phyloP scores from a whole-genome alignment of 352 stramenopile species.

The Discostella stelligera region DNA sequence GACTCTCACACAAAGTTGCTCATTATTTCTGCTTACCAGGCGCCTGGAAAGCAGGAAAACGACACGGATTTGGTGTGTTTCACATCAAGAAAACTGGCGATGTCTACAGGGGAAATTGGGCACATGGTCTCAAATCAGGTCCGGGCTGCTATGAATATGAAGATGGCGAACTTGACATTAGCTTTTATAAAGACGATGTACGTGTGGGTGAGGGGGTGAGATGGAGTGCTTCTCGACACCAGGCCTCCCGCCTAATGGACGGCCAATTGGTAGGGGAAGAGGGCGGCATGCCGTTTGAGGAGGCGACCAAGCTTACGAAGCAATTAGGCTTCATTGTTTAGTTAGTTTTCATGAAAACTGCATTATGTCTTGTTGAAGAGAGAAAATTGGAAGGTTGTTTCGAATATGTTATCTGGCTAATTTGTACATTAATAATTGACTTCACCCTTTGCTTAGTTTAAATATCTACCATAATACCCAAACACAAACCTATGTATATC shows the following conservation, averaged over 20 bases:
- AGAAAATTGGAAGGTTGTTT: too few relatives aligned
- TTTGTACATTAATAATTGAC: too few relatives aligned
- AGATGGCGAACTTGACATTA: conserved; percentile 40
- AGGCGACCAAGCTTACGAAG: conserved; percentile 34
- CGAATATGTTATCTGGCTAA: too few relatives aligned
- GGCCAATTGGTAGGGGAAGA: conserved; percentile 27
- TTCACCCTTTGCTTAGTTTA: too few relatives aligned
- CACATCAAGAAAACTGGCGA: conserved; percentile 42
- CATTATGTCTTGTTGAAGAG: too few relatives aligned
- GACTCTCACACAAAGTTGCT: conserved; percentile 9
- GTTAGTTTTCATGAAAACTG: too few relatives aligned
- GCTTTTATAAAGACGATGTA: conserved; percentile 41
- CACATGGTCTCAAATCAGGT: conserved; percentile 28
- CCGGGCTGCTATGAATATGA: conserved; percentile 42
- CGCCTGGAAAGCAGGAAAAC: conserved; percentile 43
- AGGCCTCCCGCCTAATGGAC: conserved; percentile 30
- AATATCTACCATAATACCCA: too few relatives aligned
- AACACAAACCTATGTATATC: too few relatives aligned
- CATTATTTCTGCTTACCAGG: conserved; percentile 1
- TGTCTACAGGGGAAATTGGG: conserved; percentile 38
- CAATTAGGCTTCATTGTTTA: conserved; percentile 40
- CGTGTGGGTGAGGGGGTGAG: conserved; percentile 38
- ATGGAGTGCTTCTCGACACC: conserved; percentile 23
- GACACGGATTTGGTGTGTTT: conserved; percentile 47
- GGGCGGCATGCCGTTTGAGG: conserved; percentile 23